These are phyloP conservation scores for Mycena belliarum DNA, from an alignment of 768 basidiomycete genomes.

Conservation along the genomic window DNA sequence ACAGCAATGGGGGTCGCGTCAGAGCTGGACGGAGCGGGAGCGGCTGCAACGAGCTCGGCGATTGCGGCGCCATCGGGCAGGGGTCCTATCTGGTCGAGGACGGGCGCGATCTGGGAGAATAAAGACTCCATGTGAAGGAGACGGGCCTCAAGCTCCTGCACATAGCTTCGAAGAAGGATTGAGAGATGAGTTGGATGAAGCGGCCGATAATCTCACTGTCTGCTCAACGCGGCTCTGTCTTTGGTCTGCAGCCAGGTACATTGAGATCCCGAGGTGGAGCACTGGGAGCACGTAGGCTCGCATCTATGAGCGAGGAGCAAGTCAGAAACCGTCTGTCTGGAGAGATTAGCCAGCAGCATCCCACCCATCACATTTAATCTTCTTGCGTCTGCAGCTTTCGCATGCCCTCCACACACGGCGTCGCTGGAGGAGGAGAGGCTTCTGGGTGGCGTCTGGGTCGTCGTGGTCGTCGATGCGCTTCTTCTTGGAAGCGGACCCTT, in stretches of 20 bases:
- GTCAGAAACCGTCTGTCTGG: too few species aligned
- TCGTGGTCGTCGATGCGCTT: conserved; percentile 69
- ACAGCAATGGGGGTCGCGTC: conserved; percentile 38
- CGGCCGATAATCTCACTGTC: conserved; percentile 63
- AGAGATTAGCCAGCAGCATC: too few species aligned
- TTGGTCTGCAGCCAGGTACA: conserved; percentile 92
- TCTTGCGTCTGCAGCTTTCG: conserved; percentile 79
- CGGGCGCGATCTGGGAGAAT: conserved; percentile 81
- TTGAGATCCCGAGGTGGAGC: conserved; percentile 67
- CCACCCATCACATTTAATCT: too few species aligned
- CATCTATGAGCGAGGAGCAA: too few species aligned
- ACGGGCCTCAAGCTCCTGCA: conserved; percentile 87
- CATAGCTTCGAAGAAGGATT: conserved; percentile 54
- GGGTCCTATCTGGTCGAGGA: conserved; percentile 71
- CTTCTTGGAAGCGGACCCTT: conserved; percentile 55
- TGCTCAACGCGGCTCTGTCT: conserved; percentile 85
- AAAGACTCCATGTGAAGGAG: conserved; percentile 85
- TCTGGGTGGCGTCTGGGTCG: conserved; percentile 57
- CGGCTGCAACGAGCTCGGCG: conserved; percentile 32
- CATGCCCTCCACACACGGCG: conserved; percentile 86
- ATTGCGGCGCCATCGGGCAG: conserved; percentile 43
- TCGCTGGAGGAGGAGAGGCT: conserved; percentile 78
- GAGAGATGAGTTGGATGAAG: conserved; percentile 1
- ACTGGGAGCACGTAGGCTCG: conserved; percentile 86
- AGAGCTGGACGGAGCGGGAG: conserved; percentile 30